Conservation (phyloP, 2,329 filamentous ascomycete species). For the Dryadomyces quercus-mongolicae region DNA sequence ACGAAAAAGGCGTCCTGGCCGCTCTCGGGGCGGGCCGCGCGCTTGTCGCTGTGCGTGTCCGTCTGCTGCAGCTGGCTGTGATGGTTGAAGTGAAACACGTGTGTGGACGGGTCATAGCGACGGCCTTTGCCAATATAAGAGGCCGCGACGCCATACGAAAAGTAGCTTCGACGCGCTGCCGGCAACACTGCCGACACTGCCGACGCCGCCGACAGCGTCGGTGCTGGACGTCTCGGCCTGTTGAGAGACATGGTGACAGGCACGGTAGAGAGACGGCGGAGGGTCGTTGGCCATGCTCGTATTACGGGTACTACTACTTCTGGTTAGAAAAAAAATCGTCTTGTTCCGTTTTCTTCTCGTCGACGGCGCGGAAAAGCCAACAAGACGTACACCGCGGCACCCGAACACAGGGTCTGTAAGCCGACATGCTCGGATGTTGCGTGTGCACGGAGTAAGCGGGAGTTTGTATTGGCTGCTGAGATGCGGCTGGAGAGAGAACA, state of each 20-base stretch:
- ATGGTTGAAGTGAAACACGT: constrained; percentile 63
- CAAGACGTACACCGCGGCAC: constrained; percentile 5
- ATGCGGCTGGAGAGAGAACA: background rate
- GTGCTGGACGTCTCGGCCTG: background rate
- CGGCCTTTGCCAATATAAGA: constrained; percentile 65
- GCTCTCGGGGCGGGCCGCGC: constrained; percentile 51
- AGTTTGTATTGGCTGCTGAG: background rate
- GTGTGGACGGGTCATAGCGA: constrained; percentile 52
- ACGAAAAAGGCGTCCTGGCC: constrained; percentile 97
- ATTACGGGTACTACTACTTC: background rate
- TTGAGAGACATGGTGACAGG: background rate
- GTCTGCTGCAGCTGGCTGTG: constrained; percentile 42
- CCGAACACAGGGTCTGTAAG: background rate
- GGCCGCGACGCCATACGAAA: constrained; percentile 55
- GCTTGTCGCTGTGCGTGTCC: constrained; percentile 23
- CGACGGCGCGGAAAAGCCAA: background rate
- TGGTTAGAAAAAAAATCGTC: background rate
- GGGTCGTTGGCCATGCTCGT: background rate
- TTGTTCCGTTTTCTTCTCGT: background rate
- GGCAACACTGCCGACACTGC: background rate
- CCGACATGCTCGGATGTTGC: constrained; percentile 1
- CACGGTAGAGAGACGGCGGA: background rate
- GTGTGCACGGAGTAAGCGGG: too few relatives aligned
- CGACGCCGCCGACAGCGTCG: background rate
- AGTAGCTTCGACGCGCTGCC: background rate